Conservation (phyloP, 768 basidiomycete species). For the Suillus subalutaceus region DNA sequence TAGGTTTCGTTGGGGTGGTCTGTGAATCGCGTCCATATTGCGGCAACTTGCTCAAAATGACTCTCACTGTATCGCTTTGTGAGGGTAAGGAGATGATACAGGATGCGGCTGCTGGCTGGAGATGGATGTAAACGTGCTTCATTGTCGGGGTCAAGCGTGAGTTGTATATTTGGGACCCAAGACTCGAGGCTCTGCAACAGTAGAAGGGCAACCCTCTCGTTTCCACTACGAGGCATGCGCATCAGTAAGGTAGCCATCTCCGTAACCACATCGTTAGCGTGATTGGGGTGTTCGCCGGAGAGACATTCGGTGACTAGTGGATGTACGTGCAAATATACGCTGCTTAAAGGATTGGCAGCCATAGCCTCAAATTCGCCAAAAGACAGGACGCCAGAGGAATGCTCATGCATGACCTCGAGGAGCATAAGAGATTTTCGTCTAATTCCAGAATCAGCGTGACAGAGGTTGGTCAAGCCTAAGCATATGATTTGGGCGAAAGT, state of each 20-base stretch:
- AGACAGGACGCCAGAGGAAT: constrained; percentile 64
- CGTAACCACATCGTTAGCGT: constrained; percentile 64
- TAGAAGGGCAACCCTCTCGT: constrained; percentile 53
- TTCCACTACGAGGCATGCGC: constrained; percentile 55
- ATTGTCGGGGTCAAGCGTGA: constrained; percentile 58
- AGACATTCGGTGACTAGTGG: constrained; percentile 76
- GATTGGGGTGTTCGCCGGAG: constrained; percentile 72
- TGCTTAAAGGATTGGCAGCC: constrained; percentile 70
- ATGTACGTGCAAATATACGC: constrained; percentile 81
- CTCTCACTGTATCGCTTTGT: constrained; percentile 73
- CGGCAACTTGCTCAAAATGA: constrained; percentile 79
- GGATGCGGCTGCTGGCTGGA: constrained; percentile 57
- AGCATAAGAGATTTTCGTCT: constrained; percentile 80
- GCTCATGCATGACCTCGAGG: constrained; percentile 72
- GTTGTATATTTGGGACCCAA: constrained; percentile 79
- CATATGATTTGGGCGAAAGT: constrained; percentile 75
- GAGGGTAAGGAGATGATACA: constrained; percentile 84
- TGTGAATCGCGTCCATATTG: constrained; percentile 79
- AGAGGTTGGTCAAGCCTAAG: constrained; percentile 83
- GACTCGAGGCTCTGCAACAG: constrained; percentile 80
- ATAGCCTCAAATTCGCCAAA: constrained; percentile 77
- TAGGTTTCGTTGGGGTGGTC: constrained; percentile 72
- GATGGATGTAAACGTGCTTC: constrained; percentile 32
- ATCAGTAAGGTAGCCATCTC: constrained; percentile 78
- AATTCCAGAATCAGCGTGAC: constrained; percentile 64